Evolutionary conservation across 129 eudicot genomes (phyloP).

Genomic region (Lonicera japonica): DNA sequence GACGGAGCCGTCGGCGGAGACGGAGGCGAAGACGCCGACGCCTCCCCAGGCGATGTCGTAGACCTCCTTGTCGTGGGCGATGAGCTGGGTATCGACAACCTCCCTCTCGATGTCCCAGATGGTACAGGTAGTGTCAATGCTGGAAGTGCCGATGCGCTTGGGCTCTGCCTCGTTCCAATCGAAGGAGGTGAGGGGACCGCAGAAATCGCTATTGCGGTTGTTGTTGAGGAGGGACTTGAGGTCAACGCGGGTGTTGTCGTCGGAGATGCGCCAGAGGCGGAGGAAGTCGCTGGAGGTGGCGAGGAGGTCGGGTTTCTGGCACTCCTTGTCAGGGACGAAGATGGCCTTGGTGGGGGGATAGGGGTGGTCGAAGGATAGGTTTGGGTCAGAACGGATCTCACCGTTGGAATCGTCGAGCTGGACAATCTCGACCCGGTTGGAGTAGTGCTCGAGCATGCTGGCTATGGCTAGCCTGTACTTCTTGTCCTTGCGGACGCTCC

Average conservation of each 20-base stretch:
- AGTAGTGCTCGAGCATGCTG: conserved; percentile 70
- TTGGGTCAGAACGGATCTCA: conserved; percentile 74
- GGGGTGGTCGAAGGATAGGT: conserved; percentile 79
- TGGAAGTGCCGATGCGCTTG: conserved; percentile 68
- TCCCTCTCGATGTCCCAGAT: conserved; percentile 92
- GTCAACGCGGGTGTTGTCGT: conserved; percentile 48
- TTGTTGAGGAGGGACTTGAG: conserved; percentile 55
- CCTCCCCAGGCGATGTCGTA: conserved; percentile 98
- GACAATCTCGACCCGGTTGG: conserved; percentile 84
- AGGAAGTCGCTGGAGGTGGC: conserved; percentile 84
- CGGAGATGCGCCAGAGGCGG: conserved; percentile 70
- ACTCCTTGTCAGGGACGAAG: conserved; percentile 89
- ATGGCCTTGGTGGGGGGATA: conserved; percentile 84
- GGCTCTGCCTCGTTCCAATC: conserved; percentile 99
- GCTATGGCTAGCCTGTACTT: conserved; percentile 90
- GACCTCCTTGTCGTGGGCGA: conserved; percentile 96
- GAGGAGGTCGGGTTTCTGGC: conserved; percentile 82
- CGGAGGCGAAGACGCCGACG: conserved; percentile 90
- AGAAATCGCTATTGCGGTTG: conserved; percentile 71
- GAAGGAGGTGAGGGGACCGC: conserved; percentile 88
- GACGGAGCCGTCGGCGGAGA: conserved; percentile 89
- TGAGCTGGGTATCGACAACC: conserved; percentile 80
- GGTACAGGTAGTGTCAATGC: conserved; percentile 88
- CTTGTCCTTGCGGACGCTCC: conserved; percentile 94
- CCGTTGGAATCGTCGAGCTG: conserved; percentile 92